Evolutionary conservation across 495 filamentous ascomycete genomes (phyloP).

Genomic region (Hypoxylon fuscum): DNA sequence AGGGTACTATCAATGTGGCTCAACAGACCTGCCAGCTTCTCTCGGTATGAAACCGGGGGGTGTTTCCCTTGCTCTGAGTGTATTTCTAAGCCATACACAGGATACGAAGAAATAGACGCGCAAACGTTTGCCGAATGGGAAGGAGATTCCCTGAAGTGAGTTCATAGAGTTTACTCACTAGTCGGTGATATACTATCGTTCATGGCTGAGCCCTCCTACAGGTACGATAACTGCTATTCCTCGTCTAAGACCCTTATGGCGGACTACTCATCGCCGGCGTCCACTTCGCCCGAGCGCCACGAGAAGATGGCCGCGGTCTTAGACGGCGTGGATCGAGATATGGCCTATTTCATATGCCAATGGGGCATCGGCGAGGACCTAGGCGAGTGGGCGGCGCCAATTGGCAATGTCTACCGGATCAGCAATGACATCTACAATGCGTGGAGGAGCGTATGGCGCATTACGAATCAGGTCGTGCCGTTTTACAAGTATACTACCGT

Average conservation of each 20-base stretch:
- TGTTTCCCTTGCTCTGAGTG: not conserved
- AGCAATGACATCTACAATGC: conserved; percentile 64
- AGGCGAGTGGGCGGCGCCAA: conserved; percentile 56
- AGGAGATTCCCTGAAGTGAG: conserved; percentile 62
- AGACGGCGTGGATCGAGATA: conserved; percentile 41
- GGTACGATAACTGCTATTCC: conserved; percentile 63
- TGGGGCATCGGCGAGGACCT: conserved; percentile 61
- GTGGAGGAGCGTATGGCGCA: conserved; percentile 61
- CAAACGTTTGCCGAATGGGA: conserved; percentile 58
- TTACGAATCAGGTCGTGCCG: conserved; percentile 59
- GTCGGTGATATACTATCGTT: conserved; percentile 19
- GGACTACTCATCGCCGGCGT: conserved; percentile 51
- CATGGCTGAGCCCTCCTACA: conserved; percentile 52
- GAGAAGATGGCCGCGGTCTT: conserved; percentile 46
- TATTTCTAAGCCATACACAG: conserved; percentile 34
- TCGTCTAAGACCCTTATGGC: conserved; percentile 52
- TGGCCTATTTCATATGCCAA: conserved; percentile 63
- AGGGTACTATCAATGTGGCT: conserved; percentile 51
- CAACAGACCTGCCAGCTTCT: conserved; percentile 41
- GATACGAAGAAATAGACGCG: conserved; percentile 60
- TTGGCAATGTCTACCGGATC: conserved; percentile 62
- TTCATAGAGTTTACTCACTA: conserved; percentile 49
- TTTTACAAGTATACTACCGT: conserved; percentile 47
- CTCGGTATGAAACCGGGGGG: conserved; percentile 23
- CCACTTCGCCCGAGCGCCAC: conserved; percentile 47